Percentiles rank a stretch among this genome's conserved stretches.
Conservation (phyloP, 345 rosid species). For the Orychophragmus violaceus region DNA sequence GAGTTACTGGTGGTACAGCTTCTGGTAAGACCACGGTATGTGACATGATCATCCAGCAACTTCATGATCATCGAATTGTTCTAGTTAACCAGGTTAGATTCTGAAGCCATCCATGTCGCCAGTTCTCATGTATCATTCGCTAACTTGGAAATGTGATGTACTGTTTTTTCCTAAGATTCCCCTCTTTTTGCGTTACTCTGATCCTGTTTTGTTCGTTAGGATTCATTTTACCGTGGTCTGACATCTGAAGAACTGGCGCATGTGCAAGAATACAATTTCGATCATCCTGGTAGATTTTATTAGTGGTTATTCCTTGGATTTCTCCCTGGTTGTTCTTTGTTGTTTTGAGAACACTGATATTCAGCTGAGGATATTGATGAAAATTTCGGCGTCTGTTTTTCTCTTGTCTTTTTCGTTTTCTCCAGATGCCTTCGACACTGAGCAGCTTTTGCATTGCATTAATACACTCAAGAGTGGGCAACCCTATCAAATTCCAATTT, state of each 20-base stretch:
- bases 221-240: slow-evolving; percentile 92
- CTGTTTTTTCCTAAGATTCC: too few species aligned
- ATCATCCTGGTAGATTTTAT: slow-evolving; percentile 71
- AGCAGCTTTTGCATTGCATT: slow-evolving; percentile 88
- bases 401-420: background rate
- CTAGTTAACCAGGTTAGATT: slow-evolving; percentile 78
- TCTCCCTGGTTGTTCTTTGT: background rate
- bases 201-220: slow-evolving; percentile 51
- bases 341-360: background rate
- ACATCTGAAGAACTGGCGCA: slow-evolving; percentile 67
- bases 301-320: background rate
- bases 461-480: slow-evolving; percentile 65
- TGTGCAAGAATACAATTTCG: slow-evolving; percentile 96
- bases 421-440: slow-evolving; percentile 94
- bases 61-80: slow-evolving; percentile 97
- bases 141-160: background rate
- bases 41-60: slow-evolving; percentile 98
- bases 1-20: slow-evolving; percentile 99
- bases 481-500: slow-evolving; percentile 83
- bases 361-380: background rate
- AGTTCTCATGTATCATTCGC: background rate
- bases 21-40: slow-evolving; percentile 99
- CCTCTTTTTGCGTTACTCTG: too few species aligned
- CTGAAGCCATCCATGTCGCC: background rate
- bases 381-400: background rate